Base-by-base conservation (phyloP, 2,329 filamentous ascomycete genomes). In the Epichloe coenophiala region DNA sequence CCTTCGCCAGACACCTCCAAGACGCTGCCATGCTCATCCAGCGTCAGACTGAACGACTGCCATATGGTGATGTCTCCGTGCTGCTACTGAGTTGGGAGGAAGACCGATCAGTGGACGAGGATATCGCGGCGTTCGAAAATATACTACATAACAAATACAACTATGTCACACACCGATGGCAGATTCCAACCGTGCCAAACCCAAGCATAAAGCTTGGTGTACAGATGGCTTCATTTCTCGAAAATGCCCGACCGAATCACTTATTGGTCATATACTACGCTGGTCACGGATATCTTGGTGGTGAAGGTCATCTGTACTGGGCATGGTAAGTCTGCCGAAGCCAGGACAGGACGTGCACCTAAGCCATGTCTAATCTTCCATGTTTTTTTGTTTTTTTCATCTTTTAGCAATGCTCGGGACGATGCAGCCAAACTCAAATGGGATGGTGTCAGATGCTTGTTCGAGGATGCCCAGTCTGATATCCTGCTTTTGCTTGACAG, bases 1-100 rank as follows among this genome's bases (percentile, higher is more conserved):
- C 77, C 49, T 83, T 83, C 61, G 80, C 80, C 53, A 74, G 80
- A 45, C 80, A 84, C 66, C 72, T 84, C 43, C 80, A 84, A 61
- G 80, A 83, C 72, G 80, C 80, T 47, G 80, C 80, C 56, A 81
- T 82, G 74, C 70, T 81, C 59, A 81, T 84, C 57, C 78, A 81
- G 61, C 73, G 77, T 55, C 79, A 82, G 64, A 77, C 77, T 44
- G 76, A 81, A 59, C 73, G 72, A 52, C 71, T 72, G 3, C 73
- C 73, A 5, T 81, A 84, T 56, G 72, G 68, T 17, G 74, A 72
- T 51, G 78, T 80, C 13, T 81, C 78, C 4, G 80, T 81, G 11
- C 65, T 84, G 36, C 64, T 84, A 46, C 57, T 84, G 53, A 71
- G 76, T 50, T 84, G 80, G 80, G 77, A 83, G 56, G 78, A 81